Percentiles rank a stretch among this genome's conserved stretches.
These are phyloP conservation scores for Podaxis mareebaensis DNA, from an alignment of 768 basidiomycete species.

Conservation along the genomic window DNA sequence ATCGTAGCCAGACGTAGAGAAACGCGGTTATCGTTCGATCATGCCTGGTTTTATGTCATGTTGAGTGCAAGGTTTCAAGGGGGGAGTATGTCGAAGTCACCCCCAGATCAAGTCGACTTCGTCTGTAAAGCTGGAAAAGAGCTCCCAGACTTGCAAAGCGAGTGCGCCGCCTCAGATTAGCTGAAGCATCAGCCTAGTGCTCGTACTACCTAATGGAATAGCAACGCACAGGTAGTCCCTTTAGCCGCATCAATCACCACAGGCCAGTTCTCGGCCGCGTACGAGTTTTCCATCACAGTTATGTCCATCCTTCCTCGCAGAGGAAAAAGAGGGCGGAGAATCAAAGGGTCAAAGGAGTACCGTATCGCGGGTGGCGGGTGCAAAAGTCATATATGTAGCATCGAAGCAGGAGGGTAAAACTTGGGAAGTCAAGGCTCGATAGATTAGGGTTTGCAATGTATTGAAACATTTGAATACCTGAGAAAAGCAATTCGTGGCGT, in stretches of 20 bases:
- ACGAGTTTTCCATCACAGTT: neutral
- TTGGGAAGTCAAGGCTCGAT: neutral
- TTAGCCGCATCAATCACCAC: neutral
- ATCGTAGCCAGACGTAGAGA: slow-evolving; percentile 22
- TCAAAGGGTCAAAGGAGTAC: neutral
- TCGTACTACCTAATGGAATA: neutral
- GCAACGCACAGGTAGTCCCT: neutral
- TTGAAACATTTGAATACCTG: no score
- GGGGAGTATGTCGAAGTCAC: slow-evolving; percentile 6
- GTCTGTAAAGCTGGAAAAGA: slow-evolving; percentile 17
- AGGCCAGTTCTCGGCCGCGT: neutral
- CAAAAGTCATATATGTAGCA: neutral
- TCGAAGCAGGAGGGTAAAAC: neutral
- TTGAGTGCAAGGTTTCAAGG: neutral
- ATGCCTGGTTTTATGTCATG: neutral
- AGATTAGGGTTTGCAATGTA: neutral
- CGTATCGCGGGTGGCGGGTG: neutral
- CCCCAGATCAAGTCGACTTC: slow-evolving; percentile 26
- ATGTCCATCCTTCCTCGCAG: neutral
- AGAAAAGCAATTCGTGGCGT: no score
- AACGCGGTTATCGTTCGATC: slow-evolving; percentile 15
- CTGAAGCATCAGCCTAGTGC: neutral
- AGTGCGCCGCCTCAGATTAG: slow-evolving; percentile 20
- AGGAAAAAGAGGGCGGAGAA: neutral
- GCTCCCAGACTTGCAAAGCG: slow-evolving; percentile 23